These are phyloP conservation scores for Ophiostoma tasmaniense DNA, from an alignment of 2,329 filamentous ascomycete species.

Conservation along the genomic window DNA sequence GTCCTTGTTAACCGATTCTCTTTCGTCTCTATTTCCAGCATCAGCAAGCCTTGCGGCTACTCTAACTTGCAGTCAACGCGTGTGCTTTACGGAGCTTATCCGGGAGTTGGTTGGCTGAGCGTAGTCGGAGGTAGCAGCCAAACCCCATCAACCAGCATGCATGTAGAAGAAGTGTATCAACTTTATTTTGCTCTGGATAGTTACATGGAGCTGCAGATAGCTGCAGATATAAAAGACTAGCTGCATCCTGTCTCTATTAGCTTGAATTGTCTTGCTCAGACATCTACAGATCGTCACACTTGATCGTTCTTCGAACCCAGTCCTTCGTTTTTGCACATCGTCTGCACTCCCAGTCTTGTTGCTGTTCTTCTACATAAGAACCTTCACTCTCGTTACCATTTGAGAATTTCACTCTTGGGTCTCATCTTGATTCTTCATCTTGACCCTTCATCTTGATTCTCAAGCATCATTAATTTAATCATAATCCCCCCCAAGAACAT, in stretches of 20 bases:
- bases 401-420: background rate
- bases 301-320: background rate
- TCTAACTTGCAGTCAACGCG: background rate
- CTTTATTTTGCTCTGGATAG: background rate
- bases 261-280: background rate
- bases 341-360: constrained; percentile 2
- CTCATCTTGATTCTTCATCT: background rate
- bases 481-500: background rate
- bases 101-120: background rate
- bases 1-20: background rate
- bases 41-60: background rate
- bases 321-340: background rate
- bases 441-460: background rate
- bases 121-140: background rate
- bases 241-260: background rate
- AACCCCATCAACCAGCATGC: background rate
- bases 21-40: background rate
- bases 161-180: background rate
- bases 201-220: background rate
- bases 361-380: constrained; percentile 7
- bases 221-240: constrained; percentile 1
- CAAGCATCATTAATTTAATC: background rate
- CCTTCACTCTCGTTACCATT: background rate
- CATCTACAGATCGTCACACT: background rate
- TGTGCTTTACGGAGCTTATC: background rate